Conservation (phyloP, 352 stramenopile genomes). For the Nothophytophthora sp. region DNA sequence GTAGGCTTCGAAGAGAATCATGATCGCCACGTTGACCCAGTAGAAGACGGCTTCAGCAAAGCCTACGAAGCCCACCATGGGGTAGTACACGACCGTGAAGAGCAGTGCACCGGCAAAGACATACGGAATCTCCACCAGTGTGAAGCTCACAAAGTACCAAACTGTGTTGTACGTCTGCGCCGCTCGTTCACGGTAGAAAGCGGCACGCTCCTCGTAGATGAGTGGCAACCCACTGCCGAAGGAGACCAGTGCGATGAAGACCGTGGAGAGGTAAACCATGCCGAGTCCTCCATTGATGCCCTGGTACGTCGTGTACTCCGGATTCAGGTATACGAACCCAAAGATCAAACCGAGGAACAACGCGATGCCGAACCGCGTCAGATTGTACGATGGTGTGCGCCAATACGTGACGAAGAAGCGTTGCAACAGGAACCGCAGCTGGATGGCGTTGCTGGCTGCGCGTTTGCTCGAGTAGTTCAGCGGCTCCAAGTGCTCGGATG, state of each 20-base stretch:
- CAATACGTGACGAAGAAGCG: too few species aligned
- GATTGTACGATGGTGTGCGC: too few species aligned
- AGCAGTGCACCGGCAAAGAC: conserved; percentile 7
- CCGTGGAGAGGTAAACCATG: conserved; percentile 81
- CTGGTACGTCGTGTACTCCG: too few species aligned
- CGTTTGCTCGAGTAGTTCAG: too few species aligned
- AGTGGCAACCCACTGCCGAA: conserved; percentile 71
- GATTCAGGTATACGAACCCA: too few species aligned
- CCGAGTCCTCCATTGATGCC: too few species aligned
- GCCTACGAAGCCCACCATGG: conserved; percentile 39
- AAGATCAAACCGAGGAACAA: too few species aligned
- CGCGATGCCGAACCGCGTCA: too few species aligned
- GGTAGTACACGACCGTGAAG: conserved; percentile 22
- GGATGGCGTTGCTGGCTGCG: too few species aligned
- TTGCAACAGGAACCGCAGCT: too few species aligned
- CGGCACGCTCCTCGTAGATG: conserved; percentile 77
- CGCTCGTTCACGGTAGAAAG: conserved; percentile 63
- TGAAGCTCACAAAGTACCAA: conserved; percentile 43
- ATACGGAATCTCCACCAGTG: conserved; percentile 9
- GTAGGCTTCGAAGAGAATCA: conserved; percentile 33
- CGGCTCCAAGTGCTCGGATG: too few species aligned
- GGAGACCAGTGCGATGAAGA: conserved; percentile 77
- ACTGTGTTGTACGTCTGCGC: conserved; percentile 72
- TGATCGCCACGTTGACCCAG: conserved; percentile 24
- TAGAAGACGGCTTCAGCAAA: conserved; percentile 26